Evolutionary conservation across 441 rosid genomes (phyloP).

Genomic region (Croton laevigatus): DNA sequence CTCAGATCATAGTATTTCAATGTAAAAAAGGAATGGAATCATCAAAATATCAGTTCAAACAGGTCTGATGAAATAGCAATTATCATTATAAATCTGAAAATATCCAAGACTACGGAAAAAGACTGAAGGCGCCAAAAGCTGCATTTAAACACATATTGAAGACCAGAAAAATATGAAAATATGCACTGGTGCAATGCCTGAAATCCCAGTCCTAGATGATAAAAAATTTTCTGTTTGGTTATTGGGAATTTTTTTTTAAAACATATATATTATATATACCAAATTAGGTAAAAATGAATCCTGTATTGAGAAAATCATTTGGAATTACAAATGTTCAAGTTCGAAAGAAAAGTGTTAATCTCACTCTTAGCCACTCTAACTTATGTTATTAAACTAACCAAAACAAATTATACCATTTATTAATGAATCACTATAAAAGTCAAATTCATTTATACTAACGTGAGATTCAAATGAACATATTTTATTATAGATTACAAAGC

Average conservation of each 20-base stretch:
- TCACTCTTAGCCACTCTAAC: no score
- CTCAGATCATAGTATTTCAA: neutral
- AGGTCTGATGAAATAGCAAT: neutral
- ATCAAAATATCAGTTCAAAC: no score
- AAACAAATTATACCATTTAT: no score
- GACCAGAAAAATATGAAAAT: neutral
- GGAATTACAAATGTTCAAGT: no score
- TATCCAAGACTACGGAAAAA: neutral
- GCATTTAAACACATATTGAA: neutral
- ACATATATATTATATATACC: no score
- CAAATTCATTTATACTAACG: neutral
- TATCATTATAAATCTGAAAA: neutral
- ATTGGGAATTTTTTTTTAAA: neutral
- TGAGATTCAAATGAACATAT: neutral
- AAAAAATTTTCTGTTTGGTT: neutral
- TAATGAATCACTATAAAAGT: no score
- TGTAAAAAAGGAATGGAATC: neutral
- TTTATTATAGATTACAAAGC: neutral
- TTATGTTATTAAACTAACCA: no score
- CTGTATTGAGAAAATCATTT: no score
- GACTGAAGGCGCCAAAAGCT: neutral
- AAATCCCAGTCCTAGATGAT: neutral
- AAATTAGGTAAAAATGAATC: no score
- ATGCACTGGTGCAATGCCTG: neutral
- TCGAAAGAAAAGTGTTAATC: no score